These are phyloP conservation scores for Thielaviopsis euricoi DNA, from an alignment of 2,329 filamentous ascomycete species.

Conservation along the genomic window DNA sequence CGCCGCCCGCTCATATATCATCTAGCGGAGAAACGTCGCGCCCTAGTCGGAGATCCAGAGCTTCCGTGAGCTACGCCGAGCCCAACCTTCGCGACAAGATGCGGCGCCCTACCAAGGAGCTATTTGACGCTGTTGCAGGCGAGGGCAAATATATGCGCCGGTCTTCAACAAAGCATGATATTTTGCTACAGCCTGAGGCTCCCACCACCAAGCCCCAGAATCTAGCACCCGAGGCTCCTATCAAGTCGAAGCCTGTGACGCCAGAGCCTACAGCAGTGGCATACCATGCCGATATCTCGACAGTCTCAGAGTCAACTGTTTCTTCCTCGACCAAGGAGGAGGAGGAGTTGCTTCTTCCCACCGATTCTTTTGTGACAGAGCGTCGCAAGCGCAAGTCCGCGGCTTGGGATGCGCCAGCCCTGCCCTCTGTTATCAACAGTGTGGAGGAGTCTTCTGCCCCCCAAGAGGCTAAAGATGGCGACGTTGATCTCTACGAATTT, in stretches of 20 bases:
- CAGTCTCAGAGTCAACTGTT: background rate
- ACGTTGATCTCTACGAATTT: conserved; percentile 38
- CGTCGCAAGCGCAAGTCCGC: conserved; percentile 24
- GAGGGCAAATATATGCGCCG: conserved; percentile 36
- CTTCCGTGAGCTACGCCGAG: conserved; percentile 64
- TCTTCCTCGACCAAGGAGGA: background rate
- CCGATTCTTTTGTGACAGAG: conserved; percentile 22
- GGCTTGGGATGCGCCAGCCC: conserved; percentile 4
- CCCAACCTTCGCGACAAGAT: conserved; percentile 71
- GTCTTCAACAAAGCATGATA: conserved; percentile 14
- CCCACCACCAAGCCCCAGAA: background rate
- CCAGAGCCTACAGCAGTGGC: background rate
- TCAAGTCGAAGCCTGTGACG: background rate
- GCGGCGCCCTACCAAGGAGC: conserved; percentile 60
- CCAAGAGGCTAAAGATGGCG: background rate
- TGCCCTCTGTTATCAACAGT: background rate
- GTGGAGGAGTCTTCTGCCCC: background rate
- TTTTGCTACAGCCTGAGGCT: conserved; percentile 10
- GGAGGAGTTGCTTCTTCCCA: conserved; percentile 17
- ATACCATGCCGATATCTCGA: background rate
- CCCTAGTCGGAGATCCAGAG: conserved; percentile 48
- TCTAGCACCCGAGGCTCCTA: background rate
- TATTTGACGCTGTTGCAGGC: conserved; percentile 58
- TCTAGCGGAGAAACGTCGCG: conserved; percentile 40
- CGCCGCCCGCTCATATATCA: conserved; percentile 42